These are phyloP conservation scores for Heliocybe sulcata DNA, from an alignment of 1,284 basidiomycete genomes.

Conservation along the genomic window DNA sequence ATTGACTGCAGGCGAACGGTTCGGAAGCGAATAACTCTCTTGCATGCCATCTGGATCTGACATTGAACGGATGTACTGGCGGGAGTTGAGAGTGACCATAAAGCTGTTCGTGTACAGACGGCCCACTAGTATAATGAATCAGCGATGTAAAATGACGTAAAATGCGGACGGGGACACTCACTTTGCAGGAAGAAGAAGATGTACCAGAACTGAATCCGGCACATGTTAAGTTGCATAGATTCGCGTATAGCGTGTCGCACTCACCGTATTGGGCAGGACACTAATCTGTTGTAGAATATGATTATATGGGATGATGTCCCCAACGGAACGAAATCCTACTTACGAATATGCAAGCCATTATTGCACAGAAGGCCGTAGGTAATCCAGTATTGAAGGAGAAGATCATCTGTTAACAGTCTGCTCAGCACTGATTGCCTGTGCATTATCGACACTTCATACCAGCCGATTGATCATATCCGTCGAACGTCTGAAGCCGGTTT, in stretches of 20 bases:
- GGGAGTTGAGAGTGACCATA: neutral
- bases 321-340: neutral
- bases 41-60: neutral
- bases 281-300: neutral
- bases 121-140: neutral
- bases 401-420: conserved; percentile 8
- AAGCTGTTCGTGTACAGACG: neutral
- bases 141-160: neutral
- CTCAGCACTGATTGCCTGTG: neutral
- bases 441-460: neutral
- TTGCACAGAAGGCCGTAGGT: neutral
- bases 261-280: neutral
- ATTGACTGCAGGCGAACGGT: neutral
- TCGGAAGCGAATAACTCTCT: neutral
- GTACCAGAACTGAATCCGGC: neutral
- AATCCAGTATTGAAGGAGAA: conserved; percentile 15
- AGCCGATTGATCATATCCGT: conserved; percentile 15
- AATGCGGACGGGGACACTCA: neutral
- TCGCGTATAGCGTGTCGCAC: neutral
- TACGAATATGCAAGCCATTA: neutral
- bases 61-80: neutral
- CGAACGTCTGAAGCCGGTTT: conserved; percentile 14
- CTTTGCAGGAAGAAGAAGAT: neutral
- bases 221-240: neutral
- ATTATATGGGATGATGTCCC: too few species aligned